Conservation (phyloP, 2,329 filamentous ascomycete genomes). For the Arthrobotrys iridis region DNA sequence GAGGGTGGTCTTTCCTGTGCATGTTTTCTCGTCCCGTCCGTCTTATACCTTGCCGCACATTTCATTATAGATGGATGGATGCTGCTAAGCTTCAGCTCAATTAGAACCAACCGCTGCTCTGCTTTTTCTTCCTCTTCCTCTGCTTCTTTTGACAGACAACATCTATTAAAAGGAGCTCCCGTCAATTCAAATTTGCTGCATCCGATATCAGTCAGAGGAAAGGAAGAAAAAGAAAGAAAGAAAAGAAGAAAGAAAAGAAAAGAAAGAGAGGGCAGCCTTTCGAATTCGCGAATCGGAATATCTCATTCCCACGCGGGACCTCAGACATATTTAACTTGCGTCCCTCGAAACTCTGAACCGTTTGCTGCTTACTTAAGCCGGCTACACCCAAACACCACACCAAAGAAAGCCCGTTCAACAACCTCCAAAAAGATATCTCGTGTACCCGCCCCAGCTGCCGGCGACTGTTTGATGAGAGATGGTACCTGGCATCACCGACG, state of each 20-base stretch:
- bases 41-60: background rate
- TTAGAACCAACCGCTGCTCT: background rate
- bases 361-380: constrained; percentile 45
- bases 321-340: constrained; percentile 20
- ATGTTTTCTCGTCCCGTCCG: background rate
- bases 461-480: background rate
- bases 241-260: no score
- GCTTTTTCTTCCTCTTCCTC: background rate
- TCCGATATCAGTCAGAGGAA: background rate
- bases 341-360: background rate
- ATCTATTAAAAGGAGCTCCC: background rate
- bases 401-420: background rate
- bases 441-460: background rate
- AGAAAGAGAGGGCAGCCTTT: no score
- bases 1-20: constrained; percentile 2
- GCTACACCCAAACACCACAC: background rate
- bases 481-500: constrained; percentile 43
- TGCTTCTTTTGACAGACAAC: background rate
- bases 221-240: no score
- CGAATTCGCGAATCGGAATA: constrained; percentile 55
- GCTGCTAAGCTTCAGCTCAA: constrained; percentile 15
- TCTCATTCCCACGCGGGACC: constrained; percentile 1
- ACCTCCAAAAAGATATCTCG: background rate
- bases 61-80: no score
- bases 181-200: background rate